Conservation (phyloP, 2,329 filamentous ascomycete genomes). For the Monilinia vaccinii-corymbosi region DNA sequence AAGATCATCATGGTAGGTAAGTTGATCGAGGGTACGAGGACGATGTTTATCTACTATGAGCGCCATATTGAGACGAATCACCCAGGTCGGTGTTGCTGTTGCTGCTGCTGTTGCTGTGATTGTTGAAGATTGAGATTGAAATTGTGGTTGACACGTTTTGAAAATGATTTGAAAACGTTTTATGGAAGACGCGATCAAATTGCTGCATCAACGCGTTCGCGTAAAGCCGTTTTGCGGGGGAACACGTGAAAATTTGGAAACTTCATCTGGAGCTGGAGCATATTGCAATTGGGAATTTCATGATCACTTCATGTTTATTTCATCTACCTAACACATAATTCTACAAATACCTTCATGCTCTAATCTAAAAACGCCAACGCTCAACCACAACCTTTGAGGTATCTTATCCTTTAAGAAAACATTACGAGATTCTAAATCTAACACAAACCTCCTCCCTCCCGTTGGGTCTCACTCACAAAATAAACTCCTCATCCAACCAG, state of each 20-base stretch:
- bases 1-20: constrained; percentile 83
- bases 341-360: neutral
- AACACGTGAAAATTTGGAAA: neutral
- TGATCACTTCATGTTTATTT: neutral
- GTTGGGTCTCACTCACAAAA: constrained; percentile 13
- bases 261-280: neutral
- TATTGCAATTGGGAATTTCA: no score
- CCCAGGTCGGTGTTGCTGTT: no score
- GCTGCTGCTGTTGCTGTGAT: neutral
- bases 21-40: constrained; percentile 63
- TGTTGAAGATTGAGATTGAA: neutral
- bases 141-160: neutral
- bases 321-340: neutral
- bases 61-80: constrained; percentile 39
- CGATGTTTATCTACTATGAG: constrained; percentile 65
- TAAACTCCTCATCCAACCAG: constrained; percentile 70
- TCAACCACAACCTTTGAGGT: neutral
- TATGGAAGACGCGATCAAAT: constrained; percentile 4
- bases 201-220: neutral
- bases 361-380: constrained; percentile 6
- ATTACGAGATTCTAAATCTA: neutral
- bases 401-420: neutral
- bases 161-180: neutral
- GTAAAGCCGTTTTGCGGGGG: constrained; percentile 12
- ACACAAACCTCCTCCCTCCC: neutral